Conservation (phyloP, 139 green algal species). For the Coelastrella sp. region DNA sequence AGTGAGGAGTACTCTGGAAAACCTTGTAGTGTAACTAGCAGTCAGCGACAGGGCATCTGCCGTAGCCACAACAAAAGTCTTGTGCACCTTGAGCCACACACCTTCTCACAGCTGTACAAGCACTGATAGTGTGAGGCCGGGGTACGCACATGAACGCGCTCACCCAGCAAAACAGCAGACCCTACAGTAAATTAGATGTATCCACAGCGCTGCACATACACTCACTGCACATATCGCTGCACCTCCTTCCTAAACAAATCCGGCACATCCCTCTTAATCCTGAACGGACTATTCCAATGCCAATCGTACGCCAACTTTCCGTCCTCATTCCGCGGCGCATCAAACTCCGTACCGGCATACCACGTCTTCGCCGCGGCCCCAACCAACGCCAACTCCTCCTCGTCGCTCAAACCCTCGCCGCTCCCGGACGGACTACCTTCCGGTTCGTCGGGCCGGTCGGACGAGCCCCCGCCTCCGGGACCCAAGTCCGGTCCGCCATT, state of each 20-base stretch:
- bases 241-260: constrained; percentile 72
- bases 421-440: background rate
- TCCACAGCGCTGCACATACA: background rate
- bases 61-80: too few species aligned
- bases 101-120: too few species aligned
- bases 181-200: background rate
- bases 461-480: background rate
- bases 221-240: constrained; percentile 51
- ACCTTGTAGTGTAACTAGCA: too few species aligned
- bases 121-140: too few species aligned
- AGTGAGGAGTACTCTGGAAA: too few species aligned
- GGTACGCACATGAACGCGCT: background rate
- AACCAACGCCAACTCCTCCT: constrained; percentile 15
- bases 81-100: too few species aligned
- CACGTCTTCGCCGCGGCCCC: constrained; percentile 59
- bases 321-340: constrained; percentile 53
- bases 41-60: too few species aligned
- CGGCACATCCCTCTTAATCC: constrained; percentile 58
- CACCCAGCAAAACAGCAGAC: background rate
- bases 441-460: background rate
- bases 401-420: background rate
- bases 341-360: constrained; percentile 59
- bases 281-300: constrained; percentile 76
- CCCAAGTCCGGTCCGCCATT: background rate
- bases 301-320: constrained; percentile 58